These are phyloP conservation scores for Tylopilus intermedius DNA, from an alignment of 768 basidiomycete species.

Conservation along the genomic window DNA sequence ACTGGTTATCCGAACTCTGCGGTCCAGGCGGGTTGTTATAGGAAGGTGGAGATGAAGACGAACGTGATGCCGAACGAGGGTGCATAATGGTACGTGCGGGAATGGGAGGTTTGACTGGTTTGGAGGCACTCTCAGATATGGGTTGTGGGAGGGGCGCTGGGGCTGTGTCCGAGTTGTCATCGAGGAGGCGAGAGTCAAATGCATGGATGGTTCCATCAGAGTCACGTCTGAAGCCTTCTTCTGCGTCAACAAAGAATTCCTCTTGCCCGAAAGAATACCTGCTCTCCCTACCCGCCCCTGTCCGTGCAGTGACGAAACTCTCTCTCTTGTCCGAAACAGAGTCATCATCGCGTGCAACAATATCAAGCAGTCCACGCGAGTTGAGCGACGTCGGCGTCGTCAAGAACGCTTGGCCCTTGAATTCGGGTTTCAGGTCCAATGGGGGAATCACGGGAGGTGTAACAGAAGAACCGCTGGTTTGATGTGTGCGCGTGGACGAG, in stretches of 20 bases:
- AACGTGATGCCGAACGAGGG: conserved; percentile 15
- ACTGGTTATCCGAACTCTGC: conserved; percentile 17
- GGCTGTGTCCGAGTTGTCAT: conserved; percentile 9
- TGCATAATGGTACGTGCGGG: conserved; percentile 15
- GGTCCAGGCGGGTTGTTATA: conserved; percentile 18
- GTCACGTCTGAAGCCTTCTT: conserved; percentile 21
- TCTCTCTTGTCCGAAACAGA: conserved; percentile 48
- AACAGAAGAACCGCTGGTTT: conserved; percentile 37
- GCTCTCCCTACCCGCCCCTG: conserved; percentile 27
- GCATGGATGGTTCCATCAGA: conserved; percentile 21
- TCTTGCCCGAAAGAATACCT: conserved; percentile 28
- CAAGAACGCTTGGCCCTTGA: conserved; percentile 35
- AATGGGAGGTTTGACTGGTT: conserved; percentile 17
- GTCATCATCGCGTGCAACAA: conserved; percentile 34
- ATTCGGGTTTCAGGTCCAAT: conserved; percentile 53
- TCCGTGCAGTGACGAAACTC: conserved; percentile 51
- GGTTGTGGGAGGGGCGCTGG: not conserved
- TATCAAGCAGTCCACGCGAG: conserved; percentile 21
- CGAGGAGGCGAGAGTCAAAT: conserved; percentile 16
- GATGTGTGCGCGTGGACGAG: conserved; percentile 56
- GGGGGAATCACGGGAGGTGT: conserved; percentile 52
- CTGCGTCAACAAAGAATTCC: conserved; percentile 26
- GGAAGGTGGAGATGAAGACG: conserved; percentile 25
- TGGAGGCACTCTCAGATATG: conserved; percentile 2
- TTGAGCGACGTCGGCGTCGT: conserved; percentile 25